Percentiles rank a stretch among this genome's conserved stretches.
Evolutionary conservation across 805 yeast genomes (phyloP).

Genomic region (Wickerhamomyces chaumierensis): DNA sequence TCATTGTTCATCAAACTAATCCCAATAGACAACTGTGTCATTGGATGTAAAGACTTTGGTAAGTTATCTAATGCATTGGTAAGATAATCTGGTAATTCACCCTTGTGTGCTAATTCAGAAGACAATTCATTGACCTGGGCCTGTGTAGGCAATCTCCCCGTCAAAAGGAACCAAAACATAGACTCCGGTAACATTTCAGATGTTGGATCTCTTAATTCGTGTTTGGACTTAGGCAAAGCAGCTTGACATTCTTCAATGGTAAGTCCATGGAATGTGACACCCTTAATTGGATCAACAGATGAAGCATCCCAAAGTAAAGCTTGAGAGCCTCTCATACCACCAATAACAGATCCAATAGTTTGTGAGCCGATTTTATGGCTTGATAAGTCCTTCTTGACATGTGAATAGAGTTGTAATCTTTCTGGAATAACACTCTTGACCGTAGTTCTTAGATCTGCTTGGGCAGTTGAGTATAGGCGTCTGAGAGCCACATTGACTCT

Average conservation of each 20-base stretch:
- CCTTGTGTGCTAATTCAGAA: conserved; percentile 52
- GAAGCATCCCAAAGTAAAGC: conserved; percentile 76
- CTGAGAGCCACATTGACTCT: too few relatives aligned
- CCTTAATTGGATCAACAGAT: conserved; percentile 62
- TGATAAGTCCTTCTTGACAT: conserved; percentile 27
- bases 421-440: conserved; percentile 29
- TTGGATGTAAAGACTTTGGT: conserved; percentile 64
- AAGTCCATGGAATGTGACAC: conserved; percentile 69
- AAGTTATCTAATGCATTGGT: conserved; percentile 47
- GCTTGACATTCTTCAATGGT: conserved; percentile 65
- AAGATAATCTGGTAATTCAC: conserved; percentile 54
- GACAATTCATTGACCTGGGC: conserved; percentile 46
- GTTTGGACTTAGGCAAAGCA: conserved; percentile 43
- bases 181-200: conserved; percentile 64
- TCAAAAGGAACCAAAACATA: conserved; percentile 67
- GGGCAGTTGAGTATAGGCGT: conserved; percentile 7
- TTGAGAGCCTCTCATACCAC: conserved; percentile 76
- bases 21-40: conserved; percentile 75
- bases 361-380: conserved; percentile 31
- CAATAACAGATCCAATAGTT: conserved; percentile 34
- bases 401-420: conserved; percentile 26
- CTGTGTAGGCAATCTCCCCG: conserved; percentile 59
- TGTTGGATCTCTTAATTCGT: conserved; percentile 20
- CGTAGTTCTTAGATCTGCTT: conserved; percentile 14
- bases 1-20: conserved; percentile 63